phyloP scores from a whole-genome alignment of 352 stramenopile genomes.

The Phytophthora chlamydospora region DNA sequence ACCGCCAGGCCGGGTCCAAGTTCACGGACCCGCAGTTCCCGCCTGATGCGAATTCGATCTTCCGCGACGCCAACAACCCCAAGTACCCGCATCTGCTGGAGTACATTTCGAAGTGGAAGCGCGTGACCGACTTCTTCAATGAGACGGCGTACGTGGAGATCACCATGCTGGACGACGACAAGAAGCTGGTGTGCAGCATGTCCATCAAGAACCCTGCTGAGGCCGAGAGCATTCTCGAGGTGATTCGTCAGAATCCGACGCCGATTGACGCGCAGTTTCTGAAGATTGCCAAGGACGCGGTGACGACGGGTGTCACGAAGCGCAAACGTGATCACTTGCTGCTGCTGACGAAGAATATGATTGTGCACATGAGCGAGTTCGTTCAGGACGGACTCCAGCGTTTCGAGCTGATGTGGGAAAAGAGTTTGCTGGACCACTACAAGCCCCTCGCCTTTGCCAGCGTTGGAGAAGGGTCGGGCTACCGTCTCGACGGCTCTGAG shows the following conservation, averaged over 20 bases:
- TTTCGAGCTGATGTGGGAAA: slow-evolving; percentile 86
- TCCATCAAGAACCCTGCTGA: slow-evolving; percentile 82
- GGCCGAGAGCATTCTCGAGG: slow-evolving; percentile 72
- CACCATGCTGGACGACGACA: slow-evolving; percentile 83
- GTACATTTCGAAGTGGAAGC: slow-evolving; percentile 87
- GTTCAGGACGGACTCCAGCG: slow-evolving; percentile 82
- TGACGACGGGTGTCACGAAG: slow-evolving; percentile 65
- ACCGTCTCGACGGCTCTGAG: slow-evolving; percentile 71
- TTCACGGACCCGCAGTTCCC: slow-evolving; percentile 88
- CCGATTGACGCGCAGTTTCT: slow-evolving; percentile 68
- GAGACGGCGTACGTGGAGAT: slow-evolving; percentile 86
- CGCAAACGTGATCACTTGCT: slow-evolving; percentile 78
- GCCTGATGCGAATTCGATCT: slow-evolving; percentile 70
- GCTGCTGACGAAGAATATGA: slow-evolving; percentile 86
- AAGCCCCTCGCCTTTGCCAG: slow-evolving; percentile 76
- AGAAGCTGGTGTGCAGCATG: slow-evolving; percentile 85
- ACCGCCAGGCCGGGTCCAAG: slow-evolving; percentile 72
- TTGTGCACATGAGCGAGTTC: slow-evolving; percentile 83
- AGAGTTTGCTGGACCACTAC: slow-evolving; percentile 82
- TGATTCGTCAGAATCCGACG: slow-evolving; percentile 56
- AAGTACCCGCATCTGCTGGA: slow-evolving; percentile 77
- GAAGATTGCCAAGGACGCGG: slow-evolving; percentile 69
- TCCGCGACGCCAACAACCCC: slow-evolving; percentile 64
- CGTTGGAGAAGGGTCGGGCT: slow-evolving; percentile 70
- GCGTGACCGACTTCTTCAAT: slow-evolving; percentile 86